These are phyloP conservation scores for Trichoderma oligosporum DNA, from an alignment of 2,329 filamentous ascomycete genomes.

Conservation along the genomic window DNA sequence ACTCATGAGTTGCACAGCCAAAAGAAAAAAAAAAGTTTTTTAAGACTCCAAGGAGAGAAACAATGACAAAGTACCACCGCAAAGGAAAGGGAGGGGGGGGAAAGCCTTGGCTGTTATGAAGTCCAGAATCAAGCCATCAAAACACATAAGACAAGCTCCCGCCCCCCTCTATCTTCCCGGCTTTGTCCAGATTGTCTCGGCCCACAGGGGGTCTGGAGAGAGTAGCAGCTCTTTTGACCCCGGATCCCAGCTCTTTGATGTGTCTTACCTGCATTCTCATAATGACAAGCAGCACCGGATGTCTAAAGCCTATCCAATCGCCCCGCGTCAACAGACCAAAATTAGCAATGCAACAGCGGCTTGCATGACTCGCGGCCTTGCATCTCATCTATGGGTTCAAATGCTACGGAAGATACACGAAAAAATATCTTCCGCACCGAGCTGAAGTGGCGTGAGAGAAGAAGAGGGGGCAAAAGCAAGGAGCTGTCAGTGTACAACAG, in stretches of 20 bases:
- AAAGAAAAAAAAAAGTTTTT: neutral
- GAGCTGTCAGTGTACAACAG: slow-evolving; percentile 18
- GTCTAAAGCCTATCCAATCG: neutral
- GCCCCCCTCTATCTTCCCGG: neutral
- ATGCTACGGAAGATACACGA: neutral
- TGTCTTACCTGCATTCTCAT: slow-evolving; percentile 1
- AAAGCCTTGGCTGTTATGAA: slow-evolving; percentile 9
- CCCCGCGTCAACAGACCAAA: slow-evolving; percentile 12
- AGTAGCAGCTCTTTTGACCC: slow-evolving; percentile 8
- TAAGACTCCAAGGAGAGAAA: neutral
- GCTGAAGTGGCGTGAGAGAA: slow-evolving; percentile 13
- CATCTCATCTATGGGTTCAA: no score
- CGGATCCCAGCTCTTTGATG: slow-evolving; percentile 9
- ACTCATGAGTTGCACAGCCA: neutral
- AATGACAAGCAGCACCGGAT: neutral
- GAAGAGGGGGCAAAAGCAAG: slow-evolving; percentile 11
- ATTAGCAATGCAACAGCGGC: neutral
- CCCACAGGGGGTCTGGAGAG: slow-evolving; percentile 7
- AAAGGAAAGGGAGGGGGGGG: neutral
- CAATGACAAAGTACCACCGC: neutral
- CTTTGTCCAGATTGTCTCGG: slow-evolving; percentile 4
- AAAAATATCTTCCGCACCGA: neutral
- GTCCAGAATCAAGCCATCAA: slow-evolving; percentile 6
- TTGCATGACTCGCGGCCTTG: slow-evolving; percentile 2
- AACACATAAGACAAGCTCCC: slow-evolving; percentile 1